Evolutionary conservation across 208 protist species (phyloP), one percentile per base, ranked within the genome.

Genomic region (Leishmania turanica): DNA sequence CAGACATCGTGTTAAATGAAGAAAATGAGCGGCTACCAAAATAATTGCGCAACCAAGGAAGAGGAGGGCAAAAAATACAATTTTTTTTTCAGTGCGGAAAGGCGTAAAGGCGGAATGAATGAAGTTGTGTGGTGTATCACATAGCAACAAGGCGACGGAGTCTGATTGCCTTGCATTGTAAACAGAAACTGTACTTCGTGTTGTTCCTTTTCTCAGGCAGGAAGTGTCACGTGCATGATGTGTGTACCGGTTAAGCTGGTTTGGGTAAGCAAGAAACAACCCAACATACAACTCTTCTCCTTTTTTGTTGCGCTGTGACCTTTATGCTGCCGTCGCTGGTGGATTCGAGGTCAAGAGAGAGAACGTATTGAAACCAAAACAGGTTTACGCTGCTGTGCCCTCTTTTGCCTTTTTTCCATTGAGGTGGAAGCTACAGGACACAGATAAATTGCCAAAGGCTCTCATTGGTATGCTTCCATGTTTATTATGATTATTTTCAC

Each of bases 1-100:
- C 87, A 79, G 86, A 90, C 88, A 90, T 90, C 37, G 58, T 77
- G 45, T 62, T 47, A 17, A 56, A 11, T 37, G 27, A 69, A 69
- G 68, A 56, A 37, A 75, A 75, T 37, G 37, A 66, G 49, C 15
- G n/a, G 34, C 24, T 73, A 13, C 11, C 2, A 13, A 27, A 75
- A 37, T 17, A 37, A n/a, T 3, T 31, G 60, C 7, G 3, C 27
- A 15, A 0, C n/a, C 7, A 31, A 34, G 4, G 19, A 53, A 51
- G 8, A 53, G 21, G 7, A 72, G 42, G 19, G 45, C 37, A 0
- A 31, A 11, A 13, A 24, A 56, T 9, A 1, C 15, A 7, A 11
- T 37, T 60, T 60, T 56, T 60, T 42, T 19, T 54, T 13, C 11
- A 45, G 60, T 3, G 60, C 6, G 60, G 60, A 66, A 17, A 66